phyloP scores from a whole-genome alignment of 306 rosid species.

The Cucurbita ficifolia region DNA sequence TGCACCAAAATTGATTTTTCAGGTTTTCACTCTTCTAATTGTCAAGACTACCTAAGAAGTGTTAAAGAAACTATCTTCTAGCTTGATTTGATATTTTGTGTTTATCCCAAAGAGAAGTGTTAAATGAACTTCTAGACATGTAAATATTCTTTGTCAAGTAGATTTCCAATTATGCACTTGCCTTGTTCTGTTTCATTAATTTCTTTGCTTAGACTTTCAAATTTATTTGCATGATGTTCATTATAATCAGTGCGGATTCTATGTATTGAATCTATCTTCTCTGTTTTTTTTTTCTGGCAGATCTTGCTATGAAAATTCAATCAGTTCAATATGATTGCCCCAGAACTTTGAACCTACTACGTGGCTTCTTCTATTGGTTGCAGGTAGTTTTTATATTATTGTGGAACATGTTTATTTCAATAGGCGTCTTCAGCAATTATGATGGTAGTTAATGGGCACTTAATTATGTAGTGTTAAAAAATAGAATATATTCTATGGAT shows the following conservation, averaged over 20 bases:
- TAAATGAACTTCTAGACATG: not conserved
- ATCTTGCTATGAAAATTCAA: constrained; percentile 16
- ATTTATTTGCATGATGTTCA: not conserved
- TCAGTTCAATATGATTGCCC: constrained; percentile 15
- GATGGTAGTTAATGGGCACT: not conserved
- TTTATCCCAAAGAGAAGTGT: not conserved
- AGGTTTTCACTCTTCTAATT: not conserved
- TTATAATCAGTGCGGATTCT: not conserved
- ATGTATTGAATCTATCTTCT: not conserved
- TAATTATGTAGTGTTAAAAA: not conserved
- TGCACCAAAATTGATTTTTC: not conserved
- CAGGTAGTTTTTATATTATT: constrained; percentile 27
- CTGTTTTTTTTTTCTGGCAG: constrained; percentile 23
- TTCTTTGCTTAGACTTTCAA: not conserved
- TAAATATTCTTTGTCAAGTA: not conserved
- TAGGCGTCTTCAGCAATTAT: not conserved
- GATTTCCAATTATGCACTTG: not conserved
- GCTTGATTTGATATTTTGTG: not conserved
- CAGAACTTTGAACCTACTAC: constrained; percentile 41
- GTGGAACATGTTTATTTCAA: not conserved
- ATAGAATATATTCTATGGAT: not conserved
- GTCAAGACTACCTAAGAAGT: not conserved
- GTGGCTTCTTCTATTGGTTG: constrained; percentile 70
- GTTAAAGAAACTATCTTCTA: not conserved
- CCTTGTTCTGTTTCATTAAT: not conserved